A percentile compares a stretch with the other conserved stretches of the same genome.
phyloP scores from a whole-genome alignment of 345 rosid genomes.

The Syzygium grande region DNA sequence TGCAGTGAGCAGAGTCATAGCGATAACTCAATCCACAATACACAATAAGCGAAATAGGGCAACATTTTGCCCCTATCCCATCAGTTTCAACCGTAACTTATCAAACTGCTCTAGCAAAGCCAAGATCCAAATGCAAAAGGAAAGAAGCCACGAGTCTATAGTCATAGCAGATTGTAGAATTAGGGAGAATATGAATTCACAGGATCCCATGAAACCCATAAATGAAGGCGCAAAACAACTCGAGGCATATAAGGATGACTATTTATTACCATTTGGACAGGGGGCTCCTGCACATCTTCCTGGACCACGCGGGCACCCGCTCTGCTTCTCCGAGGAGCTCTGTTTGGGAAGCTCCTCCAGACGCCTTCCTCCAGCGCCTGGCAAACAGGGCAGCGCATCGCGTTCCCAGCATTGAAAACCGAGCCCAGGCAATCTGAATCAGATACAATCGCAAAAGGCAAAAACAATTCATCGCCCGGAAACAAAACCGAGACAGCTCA shows the following conservation, averaged over 20 bases:
- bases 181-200: neutral
- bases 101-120: neutral
- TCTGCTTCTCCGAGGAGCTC: neutral
- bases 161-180: neutral
- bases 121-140: neutral
- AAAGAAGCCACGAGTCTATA: neutral
- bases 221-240: neutral
- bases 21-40: neutral
- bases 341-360: neutral
- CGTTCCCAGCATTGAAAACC: conserved; percentile 7
- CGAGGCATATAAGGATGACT: neutral
- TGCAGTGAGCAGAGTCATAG: neutral
- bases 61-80: neutral
- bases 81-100: neutral
- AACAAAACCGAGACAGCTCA: no score
- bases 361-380: conserved; percentile 10
- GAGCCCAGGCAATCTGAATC: conserved; percentile 21
- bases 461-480: neutral
- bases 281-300: neutral
- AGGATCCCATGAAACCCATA: neutral
- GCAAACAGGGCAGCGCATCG: conserved; percentile 24
- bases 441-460: neutral
- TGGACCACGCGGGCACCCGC: neutral
- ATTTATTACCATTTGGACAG: neutral
- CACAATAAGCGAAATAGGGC: neutral